Base-by-base conservation (phyloP, 2,329 filamentous ascomycete species). In the Curvularia sp. region DNA sequence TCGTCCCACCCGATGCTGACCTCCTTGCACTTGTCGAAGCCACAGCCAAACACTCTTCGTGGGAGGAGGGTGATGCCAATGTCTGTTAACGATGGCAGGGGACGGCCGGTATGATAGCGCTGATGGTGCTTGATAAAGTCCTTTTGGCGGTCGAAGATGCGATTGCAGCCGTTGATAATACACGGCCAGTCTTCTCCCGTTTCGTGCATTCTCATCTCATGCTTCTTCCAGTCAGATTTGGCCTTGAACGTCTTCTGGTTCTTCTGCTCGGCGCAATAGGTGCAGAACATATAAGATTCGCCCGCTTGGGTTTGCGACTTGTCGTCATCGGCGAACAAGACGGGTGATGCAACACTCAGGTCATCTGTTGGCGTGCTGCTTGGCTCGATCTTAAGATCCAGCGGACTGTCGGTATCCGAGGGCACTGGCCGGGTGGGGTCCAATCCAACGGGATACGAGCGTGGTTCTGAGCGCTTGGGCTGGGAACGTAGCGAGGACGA, bases 161-260 rank as follows among this genome's bases (percentile, higher is more conserved):
- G 68, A 50, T 64, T 72, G 52, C 75, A 77, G 12, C 72, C 73
- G 46, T 68, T 64, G 10, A 74, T 71, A 2, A 73, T 66, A 44
- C 75, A 77, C 0, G 68, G 71, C 75, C 75, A 77, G 42, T 76
- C 72, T 53, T 77, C 71, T 7, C 74, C 74, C n/a, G 74, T 76
- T 60, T 77, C 74, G 47, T 77, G 75, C 70, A 76, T 75, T 35
- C 73, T 68, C 67, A 73, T 75, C 51, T 77, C 75, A 24, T 77
- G 75, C 53, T 76, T 76, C 57, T 77, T 77, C 75, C 75, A 77
- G 48, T 77, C 75, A 1, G 75, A 77, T 51, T 77, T 77, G 8
- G 74, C 74, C 49, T 75, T 75, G 67, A 76, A 77, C 0, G 74
- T 76, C 54, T 76, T 77, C 33, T 71, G 52, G 13, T 62, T 67